Conservation (phyloP, 1,284 basidiomycete genomes). For the Abortiporus biennis region DNA sequence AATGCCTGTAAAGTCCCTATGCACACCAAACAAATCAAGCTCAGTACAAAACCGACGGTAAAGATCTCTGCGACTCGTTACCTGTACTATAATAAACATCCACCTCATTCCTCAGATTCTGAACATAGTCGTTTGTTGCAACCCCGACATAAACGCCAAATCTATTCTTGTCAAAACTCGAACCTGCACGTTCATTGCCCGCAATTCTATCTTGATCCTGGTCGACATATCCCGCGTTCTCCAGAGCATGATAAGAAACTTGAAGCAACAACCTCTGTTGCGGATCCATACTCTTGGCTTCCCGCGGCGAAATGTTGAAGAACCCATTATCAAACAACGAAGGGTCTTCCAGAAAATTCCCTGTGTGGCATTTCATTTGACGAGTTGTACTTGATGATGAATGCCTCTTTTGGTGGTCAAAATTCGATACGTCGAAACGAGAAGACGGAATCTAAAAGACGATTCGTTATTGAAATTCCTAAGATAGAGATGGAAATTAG, state of each 20-base stretch:
- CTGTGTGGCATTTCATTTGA: slow-evolving; percentile 45
- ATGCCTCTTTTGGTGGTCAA: slow-evolving; percentile 18
- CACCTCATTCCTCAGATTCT: slow-evolving; percentile 55
- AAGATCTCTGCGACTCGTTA: slow-evolving; percentile 23
- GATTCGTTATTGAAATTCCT: slow-evolving; percentile 4
- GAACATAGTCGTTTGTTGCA: slow-evolving; percentile 63
- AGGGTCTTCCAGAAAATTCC: slow-evolving; percentile 55
- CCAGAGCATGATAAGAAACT: slow-evolving; percentile 59
- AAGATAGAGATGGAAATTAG: slow-evolving; percentile 1
- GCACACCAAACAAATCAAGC: not conserved
- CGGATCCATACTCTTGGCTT: slow-evolving; percentile 69
- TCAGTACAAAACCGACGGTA: not conserved
- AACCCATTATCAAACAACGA: slow-evolving; percentile 64
- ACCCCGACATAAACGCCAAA: slow-evolving; percentile 64
- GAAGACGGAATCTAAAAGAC: slow-evolving; percentile 46
- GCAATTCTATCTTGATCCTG: no score
- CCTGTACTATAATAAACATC: slow-evolving; percentile 71
- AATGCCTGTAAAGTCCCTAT: slow-evolving; percentile 64
- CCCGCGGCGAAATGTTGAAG: slow-evolving; percentile 67
- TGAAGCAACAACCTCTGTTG: slow-evolving; percentile 66
- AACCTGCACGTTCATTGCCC: slow-evolving; percentile 44
- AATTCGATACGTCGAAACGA: slow-evolving; percentile 47
- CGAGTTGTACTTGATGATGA: slow-evolving; percentile 26
- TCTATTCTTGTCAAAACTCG: slow-evolving; percentile 41
- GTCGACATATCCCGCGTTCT: slow-evolving; percentile 64